These are phyloP conservation scores for Pyrenophora teres DNA, from an alignment of 2,329 filamentous ascomycete genomes.

Conservation along the genomic window DNA sequence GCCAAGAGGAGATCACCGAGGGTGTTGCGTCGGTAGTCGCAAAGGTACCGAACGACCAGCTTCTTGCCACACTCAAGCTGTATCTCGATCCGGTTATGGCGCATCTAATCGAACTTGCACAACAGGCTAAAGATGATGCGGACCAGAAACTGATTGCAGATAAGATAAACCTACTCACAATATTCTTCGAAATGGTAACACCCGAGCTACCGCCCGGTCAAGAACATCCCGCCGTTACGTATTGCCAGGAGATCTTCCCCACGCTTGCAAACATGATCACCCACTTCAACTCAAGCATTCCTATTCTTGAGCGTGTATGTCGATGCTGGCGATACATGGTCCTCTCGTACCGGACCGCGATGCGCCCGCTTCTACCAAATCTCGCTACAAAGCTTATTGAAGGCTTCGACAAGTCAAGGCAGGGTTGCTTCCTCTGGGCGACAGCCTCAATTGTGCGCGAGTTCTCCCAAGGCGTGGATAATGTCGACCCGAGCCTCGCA, in stretches of 20 bases:
- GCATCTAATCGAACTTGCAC: constrained; percentile 83
- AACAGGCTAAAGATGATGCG: constrained; percentile 80
- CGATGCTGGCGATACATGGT: constrained; percentile 97
- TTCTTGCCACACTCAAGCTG: constrained; percentile 84
- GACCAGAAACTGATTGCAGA: constrained; percentile 90
- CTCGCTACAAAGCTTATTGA: constrained; percentile 87
- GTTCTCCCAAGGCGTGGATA: constrained; percentile 87
- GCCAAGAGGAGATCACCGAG: constrained; percentile 95
- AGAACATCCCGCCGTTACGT: constrained; percentile 90
- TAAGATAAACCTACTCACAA: constrained; percentile 87
- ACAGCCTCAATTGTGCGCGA: constrained; percentile 93
- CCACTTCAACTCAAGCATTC: constrained; percentile 81
- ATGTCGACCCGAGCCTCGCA: constrained; percentile 79
- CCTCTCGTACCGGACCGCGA: constrained; percentile 89
- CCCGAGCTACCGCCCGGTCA: constrained; percentile 72
- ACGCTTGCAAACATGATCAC: constrained; percentile 84
- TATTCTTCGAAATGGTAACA: constrained; percentile 78
- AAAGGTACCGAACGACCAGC: constrained; percentile 77
- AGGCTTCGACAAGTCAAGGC: constrained; percentile 82
- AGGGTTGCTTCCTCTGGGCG: constrained; percentile 99
- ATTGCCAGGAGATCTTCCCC: constrained; percentile 92
- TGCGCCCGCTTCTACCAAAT: constrained; percentile 79
- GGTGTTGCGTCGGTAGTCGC: constrained; percentile 91
- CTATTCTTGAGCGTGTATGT: constrained; percentile 91
- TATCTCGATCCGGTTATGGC: constrained; percentile 91